Percentiles rank a stretch among this genome's conserved stretches.
Evolutionary conservation across 2,329 filamentous ascomycete genomes (phyloP).

Genomic region (Cladophialophora bantiana): DNA sequence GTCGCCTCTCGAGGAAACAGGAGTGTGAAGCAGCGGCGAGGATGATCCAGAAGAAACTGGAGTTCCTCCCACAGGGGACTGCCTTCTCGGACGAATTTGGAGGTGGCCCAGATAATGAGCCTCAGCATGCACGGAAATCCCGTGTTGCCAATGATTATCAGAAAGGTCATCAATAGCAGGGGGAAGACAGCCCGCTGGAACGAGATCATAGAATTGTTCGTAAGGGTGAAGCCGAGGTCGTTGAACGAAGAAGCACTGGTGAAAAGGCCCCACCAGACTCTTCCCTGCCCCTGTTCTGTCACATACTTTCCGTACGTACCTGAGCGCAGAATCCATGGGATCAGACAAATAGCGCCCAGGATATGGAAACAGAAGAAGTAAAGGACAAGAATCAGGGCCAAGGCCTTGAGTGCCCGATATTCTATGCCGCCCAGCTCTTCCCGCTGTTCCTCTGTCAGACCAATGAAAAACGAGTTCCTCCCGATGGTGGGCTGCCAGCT

Average conservation of each 20-base stretch:
- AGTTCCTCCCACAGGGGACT: constrained; percentile 88
- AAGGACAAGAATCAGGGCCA: constrained; percentile 75
- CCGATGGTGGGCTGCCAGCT: constrained; percentile 93
- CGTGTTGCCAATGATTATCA: constrained; percentile 51
- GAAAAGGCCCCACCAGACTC: constrained; percentile 91
- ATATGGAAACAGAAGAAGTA: constrained; percentile 88
- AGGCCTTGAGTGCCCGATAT: constrained; percentile 86
- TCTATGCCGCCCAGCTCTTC: constrained; percentile 97
- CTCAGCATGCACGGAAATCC: constrained; percentile 67
- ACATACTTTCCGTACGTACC: constrained; percentile 70
- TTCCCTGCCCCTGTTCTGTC: constrained; percentile 65
- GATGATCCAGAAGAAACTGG: constrained; percentile 89
- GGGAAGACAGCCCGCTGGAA: constrained; percentile 56
- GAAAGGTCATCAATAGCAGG: constrained; percentile 50
- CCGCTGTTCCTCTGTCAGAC: constrained; percentile 85
- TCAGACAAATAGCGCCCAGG: constrained; percentile 73
- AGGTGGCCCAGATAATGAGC: constrained; percentile 85
- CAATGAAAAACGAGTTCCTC: constrained; percentile 90
- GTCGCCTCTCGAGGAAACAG: constrained; percentile 89
- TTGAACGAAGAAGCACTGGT: constrained; percentile 89
- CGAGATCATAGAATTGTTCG: constrained; percentile 82
- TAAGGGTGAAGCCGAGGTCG: constrained; percentile 92
- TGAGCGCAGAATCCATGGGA: constrained; percentile 79
- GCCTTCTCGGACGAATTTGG: constrained; percentile 68
- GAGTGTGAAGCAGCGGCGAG: constrained; percentile 92